Evolutionary conservation across 2,329 filamentous ascomycete genomes (phyloP), one percentile per base, ranked within the genome.

Genomic region (Fusarium sublunatum): DNA sequence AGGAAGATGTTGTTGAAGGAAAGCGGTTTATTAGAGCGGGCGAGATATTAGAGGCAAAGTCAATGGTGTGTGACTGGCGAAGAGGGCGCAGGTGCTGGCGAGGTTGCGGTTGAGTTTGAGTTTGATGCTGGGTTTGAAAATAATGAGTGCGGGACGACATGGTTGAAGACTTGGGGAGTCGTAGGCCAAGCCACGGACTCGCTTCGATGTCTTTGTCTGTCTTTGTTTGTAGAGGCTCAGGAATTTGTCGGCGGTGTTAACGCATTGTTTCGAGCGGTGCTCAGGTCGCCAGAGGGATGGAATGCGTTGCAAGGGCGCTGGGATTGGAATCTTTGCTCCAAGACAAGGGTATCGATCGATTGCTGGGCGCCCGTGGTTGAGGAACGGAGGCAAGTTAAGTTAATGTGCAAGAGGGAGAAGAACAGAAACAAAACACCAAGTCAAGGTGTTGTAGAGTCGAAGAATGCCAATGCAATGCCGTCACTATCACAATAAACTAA

Each of bases 1-100:
- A 87, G 7, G 90, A 91, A 9, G 88, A 89, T 32, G 87, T 86
- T 56, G 85, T 91, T 6, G 90, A 92, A 29, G 86, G 82, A 69
- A 91, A 88, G 65, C 90, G 83, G 62, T 79, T 80, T 66, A 87
- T 69, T 53, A 72, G 70, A 75, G 74, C 70, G 61, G 61, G 36
- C 10, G 60, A 61, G 19, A 73, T 72, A 66, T 77, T 76, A 68
- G 81, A 75, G 55, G 65, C 48, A 70, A 78, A 73, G 72, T 86
- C 83, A 69, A 78, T 72, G 51, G 81, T 83, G 59, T 82, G 81
- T 64, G 83, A 81, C 74, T 87, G 85, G 66, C 84, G 82, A 57
- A 88, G 81, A 32, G 61, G 68, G 29, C 70, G 68, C 19, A 59
- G 48, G 34, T 64, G 48, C 25, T 58, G 61, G 32, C 59, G 58